These are phyloP conservation scores for Elsinoe arachidis DNA, from an alignment of 2,329 filamentous ascomycete species.

Conservation along the genomic window DNA sequence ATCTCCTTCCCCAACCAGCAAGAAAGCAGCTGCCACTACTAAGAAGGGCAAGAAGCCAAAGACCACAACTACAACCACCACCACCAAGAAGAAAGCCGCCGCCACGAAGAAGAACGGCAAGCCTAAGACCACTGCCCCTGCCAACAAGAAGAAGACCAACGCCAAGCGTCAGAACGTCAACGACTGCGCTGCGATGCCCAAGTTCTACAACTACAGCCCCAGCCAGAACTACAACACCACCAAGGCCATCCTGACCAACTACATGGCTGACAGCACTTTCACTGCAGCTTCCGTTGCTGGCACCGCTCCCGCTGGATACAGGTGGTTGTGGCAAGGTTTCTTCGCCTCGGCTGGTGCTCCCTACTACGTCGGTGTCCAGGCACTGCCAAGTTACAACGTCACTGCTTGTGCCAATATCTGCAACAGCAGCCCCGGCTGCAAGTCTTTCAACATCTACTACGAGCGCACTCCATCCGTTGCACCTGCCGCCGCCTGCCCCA, in stretches of 20 bases:
- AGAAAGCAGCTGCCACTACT: neutral
- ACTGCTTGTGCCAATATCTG: conserved; percentile 16
- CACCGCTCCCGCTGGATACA: conserved; percentile 16
- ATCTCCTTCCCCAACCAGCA: neutral
- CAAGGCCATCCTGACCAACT: neutral
- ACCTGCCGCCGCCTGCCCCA: conserved; percentile 21
- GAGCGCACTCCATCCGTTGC: conserved; percentile 17
- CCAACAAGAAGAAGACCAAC: neutral
- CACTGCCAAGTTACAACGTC: conserved; percentile 14
- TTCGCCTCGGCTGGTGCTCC: conserved; percentile 17
- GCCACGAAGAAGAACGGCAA: neutral
- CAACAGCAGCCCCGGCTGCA: conserved; percentile 15
- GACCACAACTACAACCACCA: neutral
- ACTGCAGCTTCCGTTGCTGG: conserved; percentile 15
- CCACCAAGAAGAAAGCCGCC: neutral
- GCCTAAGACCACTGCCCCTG: neutral
- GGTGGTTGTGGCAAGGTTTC: conserved; percentile 18
- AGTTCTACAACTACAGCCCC: neutral
- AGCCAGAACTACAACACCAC: neutral
- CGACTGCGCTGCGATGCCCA: neutral
- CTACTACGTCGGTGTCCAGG: conserved; percentile 15
- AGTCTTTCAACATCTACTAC: conserved; percentile 18
- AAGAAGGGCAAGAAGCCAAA: neutral
- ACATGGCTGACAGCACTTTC: conserved; percentile 15
- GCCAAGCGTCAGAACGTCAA: neutral